Base-by-base conservation (phyloP, 2,329 filamentous ascomycete species). In the Stagonosporopsis rhizophila region DNA sequence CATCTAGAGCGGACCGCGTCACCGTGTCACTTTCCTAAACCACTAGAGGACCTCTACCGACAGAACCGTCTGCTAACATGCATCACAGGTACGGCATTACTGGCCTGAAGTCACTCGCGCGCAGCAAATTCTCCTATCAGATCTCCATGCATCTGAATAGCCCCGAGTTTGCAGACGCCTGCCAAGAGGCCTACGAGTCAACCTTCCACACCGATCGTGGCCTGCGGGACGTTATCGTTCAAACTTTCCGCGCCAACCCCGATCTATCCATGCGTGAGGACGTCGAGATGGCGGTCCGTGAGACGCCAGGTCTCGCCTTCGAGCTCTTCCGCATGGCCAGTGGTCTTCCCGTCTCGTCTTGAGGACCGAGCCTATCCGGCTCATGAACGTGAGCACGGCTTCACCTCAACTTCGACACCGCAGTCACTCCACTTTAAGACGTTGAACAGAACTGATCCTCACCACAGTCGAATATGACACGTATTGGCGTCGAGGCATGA, bases 171-270 rank as follows among this genome's bases (percentile, higher is more conserved):
- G 75, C 80, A 45, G 78, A 80, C 44, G 78, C 79, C 17, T 80
- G 81, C 60, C 75, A 79, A 68, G 78, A 81, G 59, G 80, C 78
- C 14, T 82, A 82, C 68, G 77, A 77, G 56, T 77, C 75, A 30
- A 82, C 80, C 41, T 75, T 82, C 58, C 80, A 82, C 67, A 75
- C 72, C 19, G 80, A 82, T 63, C 75, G 80, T 32, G 80, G 80
- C 11, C 73, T 82, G 23, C 75, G 80, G 20, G 78, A 81, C 58
- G 67, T 82, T 44, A 74, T 82, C 48, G 70, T 81, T 44, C 78
- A 82, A 58, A 71, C 78, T 2, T 82, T 82, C 70, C 74, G 77
- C 40, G 75, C 67, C 15, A 77, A 82, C 52, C 80, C 80, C 15
- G 73, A 77, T 37, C 69, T 82, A 7, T 78, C 77, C 2, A 74